Base-by-base conservation (phyloP, 1,284 basidiomycete species). In the Microbotryomycetes sp. region DNA sequence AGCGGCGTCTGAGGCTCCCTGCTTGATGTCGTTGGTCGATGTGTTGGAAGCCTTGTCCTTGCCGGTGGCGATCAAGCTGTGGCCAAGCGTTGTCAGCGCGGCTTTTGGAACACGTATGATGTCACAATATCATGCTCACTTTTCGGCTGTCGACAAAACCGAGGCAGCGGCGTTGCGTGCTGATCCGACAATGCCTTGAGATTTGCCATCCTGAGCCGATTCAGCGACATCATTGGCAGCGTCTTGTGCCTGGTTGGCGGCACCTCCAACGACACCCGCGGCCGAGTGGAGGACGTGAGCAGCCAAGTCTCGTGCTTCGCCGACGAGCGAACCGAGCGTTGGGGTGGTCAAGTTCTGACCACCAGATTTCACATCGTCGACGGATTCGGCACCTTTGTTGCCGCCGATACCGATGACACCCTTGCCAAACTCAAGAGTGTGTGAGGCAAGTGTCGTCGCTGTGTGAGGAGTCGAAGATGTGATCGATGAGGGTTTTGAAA, bases 381-480 rank as follows among this genome's bases (percentile, higher is more conserved):
- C 58, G n/a, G 42, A 49, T 15, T 19, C 52, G 14, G 57, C 57
- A 5, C 32, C 30, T 50, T 58, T 52, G 49, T 49, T 29, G 6
- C 22, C 50, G 15, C 57, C 57, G 42, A 59, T 23, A 26, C 61
- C 60, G 58, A 53, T 50, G 42, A 63, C 36, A 23, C 56, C 51
- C 62, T 63, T 61, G 51, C 60, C 67, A 59, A 62, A 69, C 14
- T 64, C 60, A 63, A 67, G 49, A 0, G 58, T 55, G 54, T 60
- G 54, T 2, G 53, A 46, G 0, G 63, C 65, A 53, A 69, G 60
- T n/a, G 49, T 29, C 9, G 28, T 26, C 3, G 58, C 60, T 42
- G 36, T 42, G 19, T n/a, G n/a, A n/a, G n/a, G n/a, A n/a, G n/a
- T n/a, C n/a, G n/a, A n/a, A n/a, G n/a, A n/a, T n/a, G n/a, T n/a